Conservation (phyloP, 768 basidiomycete species). For the Tulasnella sp. region DNA sequence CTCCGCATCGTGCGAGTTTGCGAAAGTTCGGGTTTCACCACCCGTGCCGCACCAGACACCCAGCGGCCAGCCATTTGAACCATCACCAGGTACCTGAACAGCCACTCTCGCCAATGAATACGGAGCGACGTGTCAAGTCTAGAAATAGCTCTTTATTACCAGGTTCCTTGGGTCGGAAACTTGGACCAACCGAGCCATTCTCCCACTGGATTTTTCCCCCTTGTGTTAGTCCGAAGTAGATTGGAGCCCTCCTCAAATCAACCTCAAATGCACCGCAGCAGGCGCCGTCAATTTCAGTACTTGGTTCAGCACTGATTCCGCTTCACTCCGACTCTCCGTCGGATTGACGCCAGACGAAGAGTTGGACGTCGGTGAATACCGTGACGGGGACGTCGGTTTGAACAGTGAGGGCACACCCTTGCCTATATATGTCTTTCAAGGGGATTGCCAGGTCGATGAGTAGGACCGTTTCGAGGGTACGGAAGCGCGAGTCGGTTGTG, state of each 20-base stretch:
- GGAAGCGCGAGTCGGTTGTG: neutral
- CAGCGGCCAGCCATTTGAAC: neutral
- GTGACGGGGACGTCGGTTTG: neutral
- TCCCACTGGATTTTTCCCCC: neutral
- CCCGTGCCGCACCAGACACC: neutral
- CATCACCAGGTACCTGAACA: no score
- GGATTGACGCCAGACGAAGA: neutral
- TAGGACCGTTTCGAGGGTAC: neutral
- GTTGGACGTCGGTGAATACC: neutral
- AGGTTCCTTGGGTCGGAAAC: neutral
- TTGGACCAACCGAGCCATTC: neutral
- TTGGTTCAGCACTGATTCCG: neutral
- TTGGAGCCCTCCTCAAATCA: neutral
- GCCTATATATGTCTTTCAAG: neutral
- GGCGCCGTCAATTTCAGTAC: neutral
- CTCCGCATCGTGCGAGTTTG: neutral
- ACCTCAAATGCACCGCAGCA: neutral
- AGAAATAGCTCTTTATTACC: neutral
- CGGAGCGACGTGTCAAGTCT: neutral
- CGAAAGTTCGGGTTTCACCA: neutral
- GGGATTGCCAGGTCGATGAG: constrained; percentile 1
- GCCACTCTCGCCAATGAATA: no score
- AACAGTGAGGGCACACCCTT: neutral
- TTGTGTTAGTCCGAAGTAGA: neutral
- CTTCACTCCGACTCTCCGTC: neutral